phyloP scores from a whole-genome alignment of 257 asterid species.

The Orobanche coerulescens region DNA sequence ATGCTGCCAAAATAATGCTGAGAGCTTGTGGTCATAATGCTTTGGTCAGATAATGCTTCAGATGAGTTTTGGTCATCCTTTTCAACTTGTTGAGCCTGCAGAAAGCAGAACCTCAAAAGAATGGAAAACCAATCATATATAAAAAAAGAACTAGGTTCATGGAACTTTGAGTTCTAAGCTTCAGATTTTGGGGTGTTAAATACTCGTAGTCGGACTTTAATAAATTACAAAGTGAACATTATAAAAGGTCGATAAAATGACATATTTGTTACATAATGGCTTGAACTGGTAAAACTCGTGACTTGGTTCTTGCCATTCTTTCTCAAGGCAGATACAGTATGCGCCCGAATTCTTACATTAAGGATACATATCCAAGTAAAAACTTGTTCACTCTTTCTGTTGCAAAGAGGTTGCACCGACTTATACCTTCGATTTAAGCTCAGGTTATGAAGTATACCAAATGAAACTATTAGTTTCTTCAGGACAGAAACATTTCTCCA shows the following conservation, averaged over 20 bases:
- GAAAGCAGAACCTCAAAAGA: constrained; percentile 20
- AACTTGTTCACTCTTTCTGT: not conserved
- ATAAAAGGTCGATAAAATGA: not conserved
- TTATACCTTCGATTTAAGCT: not conserved
- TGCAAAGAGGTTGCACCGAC: not conserved
- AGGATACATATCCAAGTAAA: not conserved
- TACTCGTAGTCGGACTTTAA: not conserved
- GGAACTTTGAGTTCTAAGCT: not conserved
- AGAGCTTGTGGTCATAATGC: constrained; percentile 55
- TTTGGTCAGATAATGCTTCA: constrained; percentile 24
- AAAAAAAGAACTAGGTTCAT: not conserved
- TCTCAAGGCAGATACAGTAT: not conserved
- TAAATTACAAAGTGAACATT: not conserved
- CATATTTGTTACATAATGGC: not conserved
- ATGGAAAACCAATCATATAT: constrained; percentile 16
- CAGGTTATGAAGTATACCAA: not conserved
- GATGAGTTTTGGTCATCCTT: constrained; percentile 17
- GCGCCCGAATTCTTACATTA: too few species aligned
- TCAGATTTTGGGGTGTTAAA: not conserved
- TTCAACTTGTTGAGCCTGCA: constrained; percentile 21
- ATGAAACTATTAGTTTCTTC: not conserved
- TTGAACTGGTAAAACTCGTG: not conserved
- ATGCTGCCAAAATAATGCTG: constrained; percentile 45
- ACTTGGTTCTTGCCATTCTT: not conserved
- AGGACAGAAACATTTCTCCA: too few species aligned